Evolutionary conservation across 1,284 basidiomycete species (phyloP), one percentile per base, ranked within the genome.

Genomic region (Ustilago sp.): DNA sequence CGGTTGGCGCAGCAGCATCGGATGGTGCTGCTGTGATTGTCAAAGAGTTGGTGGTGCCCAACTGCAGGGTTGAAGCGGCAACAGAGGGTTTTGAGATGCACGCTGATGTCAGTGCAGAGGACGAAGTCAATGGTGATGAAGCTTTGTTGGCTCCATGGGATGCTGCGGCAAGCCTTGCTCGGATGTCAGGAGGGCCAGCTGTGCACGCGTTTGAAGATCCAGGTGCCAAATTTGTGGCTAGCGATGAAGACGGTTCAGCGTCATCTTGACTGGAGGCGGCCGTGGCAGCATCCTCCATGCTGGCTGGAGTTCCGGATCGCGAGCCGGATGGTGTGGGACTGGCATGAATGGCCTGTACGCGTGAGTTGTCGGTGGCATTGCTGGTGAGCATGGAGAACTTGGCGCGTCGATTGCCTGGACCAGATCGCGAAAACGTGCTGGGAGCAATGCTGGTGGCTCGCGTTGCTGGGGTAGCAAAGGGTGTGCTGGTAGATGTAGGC

Each of bases 341-440:
- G 23, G 70, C 66, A 19, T 73, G 74, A 23, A 73, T 60, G 4
- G 71, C 74, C 34, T 63, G 58, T 28, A 62, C 35, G 13, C 39
- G 63, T 35, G 74, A 63, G 15, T 55, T 50, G 38, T 64, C 64
- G 19, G 56, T 59, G 19, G 74, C 59, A 38, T 60, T 59, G 70
- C 63, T 70, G 48, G 58, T 52, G 19, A 75, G 50, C 62, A 69
- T 66, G 57, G 66, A 35, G 51, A 72, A 64, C 34, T 77, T 77
- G 47, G 74, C 70, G 60, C 74, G 69, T 67, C 74, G 69, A 23
- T 73, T 66, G 38, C 74, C 74, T 12, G 74, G 70, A 15, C 70
- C 74, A n/a, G 74, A 77, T n/a, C 74, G 63, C 36, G 74, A 77
- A 38, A 73, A 77, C 54, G 74, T 77, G 67, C 67, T 73, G 28